These are phyloP conservation scores for Acacia melanoxylon DNA, from an alignment of 306 rosid species.

Conservation along the genomic window DNA sequence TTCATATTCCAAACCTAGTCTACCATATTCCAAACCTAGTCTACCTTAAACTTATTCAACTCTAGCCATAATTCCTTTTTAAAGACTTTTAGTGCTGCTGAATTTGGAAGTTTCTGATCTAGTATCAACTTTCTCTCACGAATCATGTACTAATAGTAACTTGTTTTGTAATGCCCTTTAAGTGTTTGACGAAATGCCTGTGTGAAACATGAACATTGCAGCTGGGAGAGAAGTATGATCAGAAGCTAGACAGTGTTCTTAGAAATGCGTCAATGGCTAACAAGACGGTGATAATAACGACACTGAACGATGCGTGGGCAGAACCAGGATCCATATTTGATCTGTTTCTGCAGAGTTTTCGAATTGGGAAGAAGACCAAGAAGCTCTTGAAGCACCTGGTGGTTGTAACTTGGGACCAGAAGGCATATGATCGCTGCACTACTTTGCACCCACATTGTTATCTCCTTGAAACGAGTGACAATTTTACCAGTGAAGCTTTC, in stretches of 20 bases:
- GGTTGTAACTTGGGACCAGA: slow-evolving; percentile 69
- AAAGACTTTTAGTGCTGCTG: too few relatives aligned
- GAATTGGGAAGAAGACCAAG: slow-evolving; percentile 55
- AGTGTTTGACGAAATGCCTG: neutral
- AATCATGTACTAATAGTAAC: neutral
- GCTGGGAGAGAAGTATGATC: slow-evolving; percentile 10
- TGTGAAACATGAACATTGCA: neutral
- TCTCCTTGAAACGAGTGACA: slow-evolving; percentile 47
- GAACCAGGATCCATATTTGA: slow-evolving; percentile 78
- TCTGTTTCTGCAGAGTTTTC: slow-evolving; percentile 71
- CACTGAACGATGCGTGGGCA: slow-evolving; percentile 93
- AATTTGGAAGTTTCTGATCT: neutral
- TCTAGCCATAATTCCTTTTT: neutral
- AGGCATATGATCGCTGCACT: slow-evolving; percentile 66
- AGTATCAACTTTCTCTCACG: neutral
- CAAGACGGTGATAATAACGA: slow-evolving; percentile 72
- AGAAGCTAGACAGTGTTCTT: slow-evolving; percentile 42
- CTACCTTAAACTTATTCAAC: neutral
- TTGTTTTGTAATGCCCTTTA: neutral
- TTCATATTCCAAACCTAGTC: neutral
- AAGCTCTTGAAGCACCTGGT: slow-evolving; percentile 64
- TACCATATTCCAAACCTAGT: neutral
- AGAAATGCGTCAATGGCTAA: slow-evolving; percentile 57
- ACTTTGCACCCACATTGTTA: slow-evolving; percentile 67
- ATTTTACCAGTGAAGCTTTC: slow-evolving; percentile 69